Conservation (phyloP, 1,139 yeast species). For the Geotrichum europaeum region DNA sequence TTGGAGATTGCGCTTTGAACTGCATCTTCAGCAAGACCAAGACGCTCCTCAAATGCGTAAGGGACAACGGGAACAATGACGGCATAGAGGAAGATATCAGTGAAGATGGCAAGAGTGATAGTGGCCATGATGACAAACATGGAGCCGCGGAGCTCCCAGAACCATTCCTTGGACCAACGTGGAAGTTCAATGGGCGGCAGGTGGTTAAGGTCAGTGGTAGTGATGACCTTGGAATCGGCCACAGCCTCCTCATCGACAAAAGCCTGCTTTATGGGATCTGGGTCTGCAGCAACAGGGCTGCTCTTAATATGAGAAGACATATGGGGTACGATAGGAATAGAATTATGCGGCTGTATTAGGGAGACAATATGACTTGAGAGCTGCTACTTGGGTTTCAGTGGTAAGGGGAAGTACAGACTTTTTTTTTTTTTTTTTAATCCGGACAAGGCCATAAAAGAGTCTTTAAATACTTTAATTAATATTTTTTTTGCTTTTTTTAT, state of each 20-base stretch:
- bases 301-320: background rate
- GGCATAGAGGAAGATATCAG: conserved; percentile 34
- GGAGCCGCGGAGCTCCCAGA: conserved; percentile 31
- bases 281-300: background rate
- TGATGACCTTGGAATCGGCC: background rate
- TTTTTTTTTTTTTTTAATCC: too few relatives aligned
- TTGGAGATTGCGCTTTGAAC: conserved; percentile 32
- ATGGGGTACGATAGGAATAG: background rate
- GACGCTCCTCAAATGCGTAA: conserved; percentile 29
- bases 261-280: background rate
- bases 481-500: too few relatives aligned
- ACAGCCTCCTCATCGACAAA: background rate
- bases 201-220: background rate
- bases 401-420: too few relatives aligned
- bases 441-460: too few relatives aligned
- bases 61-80: conserved; percentile 36
- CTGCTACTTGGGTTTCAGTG: too few relatives aligned
- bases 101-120: conserved; percentile 32
- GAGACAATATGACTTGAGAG: too few relatives aligned
- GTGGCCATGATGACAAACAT: conserved; percentile 27
- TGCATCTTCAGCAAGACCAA: conserved; percentile 27
- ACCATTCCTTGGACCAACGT: conserved; percentile 10
- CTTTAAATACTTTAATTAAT: too few relatives aligned
- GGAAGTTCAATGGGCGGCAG: background rate
- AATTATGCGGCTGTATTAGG: background rate